Conservation (phyloP, 2,329 filamentous ascomycete genomes). For the Raffaelea deltoideospora region DNA sequence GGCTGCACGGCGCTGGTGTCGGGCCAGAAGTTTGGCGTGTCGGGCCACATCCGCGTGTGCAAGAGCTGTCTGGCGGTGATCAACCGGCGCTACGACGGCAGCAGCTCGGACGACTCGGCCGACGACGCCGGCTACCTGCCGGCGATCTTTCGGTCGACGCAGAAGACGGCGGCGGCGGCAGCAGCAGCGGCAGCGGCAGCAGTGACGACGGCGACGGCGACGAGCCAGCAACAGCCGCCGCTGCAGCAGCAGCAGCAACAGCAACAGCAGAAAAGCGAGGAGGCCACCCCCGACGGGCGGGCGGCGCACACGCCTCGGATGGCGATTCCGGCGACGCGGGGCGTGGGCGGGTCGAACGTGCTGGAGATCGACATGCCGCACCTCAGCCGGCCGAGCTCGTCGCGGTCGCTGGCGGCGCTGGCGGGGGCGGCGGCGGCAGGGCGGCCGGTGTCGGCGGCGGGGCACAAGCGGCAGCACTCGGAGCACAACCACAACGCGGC, state of each 20-base stretch:
- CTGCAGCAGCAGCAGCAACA: too few relatives aligned
- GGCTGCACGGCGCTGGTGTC: conserved; percentile 90
- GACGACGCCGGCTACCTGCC: conserved; percentile 55
- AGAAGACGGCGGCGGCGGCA: conserved; percentile 27
- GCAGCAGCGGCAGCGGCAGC: conserved; percentile 24
- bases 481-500: conserved; percentile 75
- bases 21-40: conserved; percentile 74
- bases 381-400: conserved; percentile 82
- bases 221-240: too few relatives aligned
- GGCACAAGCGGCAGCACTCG: conserved; percentile 76
- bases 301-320: conserved; percentile 54
- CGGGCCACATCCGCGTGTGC: conserved; percentile 74
- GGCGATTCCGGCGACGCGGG: conserved; percentile 50
- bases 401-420: conserved; percentile 69
- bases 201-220: too few relatives aligned
- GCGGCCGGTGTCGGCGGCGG: conserved; percentile 65
- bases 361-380: conserved; percentile 80
- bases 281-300: conserved; percentile 31
- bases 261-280: conserved; percentile 24
- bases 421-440: conserved; percentile 41
- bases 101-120: conserved; percentile 74
- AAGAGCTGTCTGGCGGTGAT: conserved; percentile 88
- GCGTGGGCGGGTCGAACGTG: conserved; percentile 64
- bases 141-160: conserved; percentile 47
- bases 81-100: conserved; percentile 77